A percentile compares a stretch with the other conserved stretches of the same genome.
These are phyloP conservation scores for Colletotrichum tropicicola DNA, from an alignment of 2,329 filamentous ascomycete species.

Conservation along the genomic window DNA sequence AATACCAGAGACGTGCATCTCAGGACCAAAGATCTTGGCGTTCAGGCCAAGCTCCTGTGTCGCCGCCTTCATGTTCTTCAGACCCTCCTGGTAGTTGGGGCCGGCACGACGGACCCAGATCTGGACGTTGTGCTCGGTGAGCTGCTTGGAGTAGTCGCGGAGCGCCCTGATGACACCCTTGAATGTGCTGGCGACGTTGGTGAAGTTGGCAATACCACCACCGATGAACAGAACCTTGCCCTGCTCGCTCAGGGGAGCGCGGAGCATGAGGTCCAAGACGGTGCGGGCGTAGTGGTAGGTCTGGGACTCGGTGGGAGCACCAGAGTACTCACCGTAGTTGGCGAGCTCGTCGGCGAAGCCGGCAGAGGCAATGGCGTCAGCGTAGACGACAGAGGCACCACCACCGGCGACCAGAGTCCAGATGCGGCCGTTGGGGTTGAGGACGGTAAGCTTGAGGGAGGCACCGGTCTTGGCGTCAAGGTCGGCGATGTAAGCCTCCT, in stretches of 20 bases:
- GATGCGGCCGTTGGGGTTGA: slow-evolving; percentile 90
- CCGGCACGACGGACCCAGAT: slow-evolving; percentile 94
- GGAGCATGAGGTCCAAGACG: slow-evolving; percentile 96
- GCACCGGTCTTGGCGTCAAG: slow-evolving; percentile 99
- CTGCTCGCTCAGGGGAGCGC: slow-evolving; percentile 82
- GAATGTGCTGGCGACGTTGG: slow-evolving; percentile 99
- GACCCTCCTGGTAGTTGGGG: slow-evolving; percentile 99
- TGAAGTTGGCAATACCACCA: slow-evolving; percentile 99
- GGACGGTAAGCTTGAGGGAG: slow-evolving; percentile 96
- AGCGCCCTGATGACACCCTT: slow-evolving; percentile 99
- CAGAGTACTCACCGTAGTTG: slow-evolving; percentile 99
- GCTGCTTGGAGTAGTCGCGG: slow-evolving; percentile 83
- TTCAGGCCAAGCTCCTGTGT: slow-evolving; percentile 89
- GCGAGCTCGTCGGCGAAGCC: slow-evolving; percentile 96
- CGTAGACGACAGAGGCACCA: slow-evolving; percentile 99
- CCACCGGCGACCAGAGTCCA: slow-evolving; percentile 99
- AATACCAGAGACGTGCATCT: slow-evolving; percentile 98
- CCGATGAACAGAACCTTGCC: slow-evolving; percentile 99
- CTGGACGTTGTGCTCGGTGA: slow-evolving; percentile 96
- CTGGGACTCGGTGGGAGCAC: slow-evolving; percentile 97
- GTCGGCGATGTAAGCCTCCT: slow-evolving; percentile 98
- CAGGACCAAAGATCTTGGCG: slow-evolving; percentile 71
- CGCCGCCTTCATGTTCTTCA: slow-evolving; percentile 99
- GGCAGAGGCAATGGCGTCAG: slow-evolving; percentile 95
- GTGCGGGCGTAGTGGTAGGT: slow-evolving; percentile 99